Conservation (phyloP, 257 asterid genomes). For the Nicotiana tabacum region DNA sequence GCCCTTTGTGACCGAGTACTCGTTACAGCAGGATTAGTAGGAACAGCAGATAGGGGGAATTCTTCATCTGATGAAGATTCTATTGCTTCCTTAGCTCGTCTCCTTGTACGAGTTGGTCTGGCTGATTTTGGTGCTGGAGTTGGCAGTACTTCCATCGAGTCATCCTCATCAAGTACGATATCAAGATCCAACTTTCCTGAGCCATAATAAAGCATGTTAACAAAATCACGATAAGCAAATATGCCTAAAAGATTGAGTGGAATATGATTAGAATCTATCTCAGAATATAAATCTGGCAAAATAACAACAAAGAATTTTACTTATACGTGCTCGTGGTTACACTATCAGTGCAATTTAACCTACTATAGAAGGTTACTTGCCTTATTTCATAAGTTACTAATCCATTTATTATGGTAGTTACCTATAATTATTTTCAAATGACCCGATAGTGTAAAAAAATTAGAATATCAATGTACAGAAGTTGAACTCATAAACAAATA, state of each 20-base stretch:
- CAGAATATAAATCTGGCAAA: background rate
- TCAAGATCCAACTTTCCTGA: constrained; percentile 59
- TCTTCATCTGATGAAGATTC: constrained; percentile 61
- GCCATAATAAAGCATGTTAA: background rate
- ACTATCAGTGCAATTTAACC: background rate
- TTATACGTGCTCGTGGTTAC: background rate
- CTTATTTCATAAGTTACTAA: background rate
- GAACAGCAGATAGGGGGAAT: constrained; percentile 50
- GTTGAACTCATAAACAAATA: no score
- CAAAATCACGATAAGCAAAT: background rate
- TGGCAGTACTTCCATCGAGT: constrained; percentile 44
- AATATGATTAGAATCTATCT: background rate
- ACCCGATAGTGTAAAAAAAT: background rate
- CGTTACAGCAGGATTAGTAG: constrained; percentile 31
- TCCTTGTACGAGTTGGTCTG: constrained; percentile 42
- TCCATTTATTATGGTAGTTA: background rate
- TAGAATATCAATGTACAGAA: background rate
- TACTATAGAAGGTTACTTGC: background rate
- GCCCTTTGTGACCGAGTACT: constrained; percentile 78
- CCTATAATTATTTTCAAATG: background rate
- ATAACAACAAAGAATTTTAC: background rate
- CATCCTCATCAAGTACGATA: constrained; percentile 39
- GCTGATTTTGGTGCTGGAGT: constrained; percentile 66
- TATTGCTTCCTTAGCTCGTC: constrained; percentile 42
- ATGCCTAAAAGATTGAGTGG: background rate